phyloP scores from a whole-genome alignment of 2,329 filamentous ascomycete genomes.

The Trichoderma atroviride region DNA sequence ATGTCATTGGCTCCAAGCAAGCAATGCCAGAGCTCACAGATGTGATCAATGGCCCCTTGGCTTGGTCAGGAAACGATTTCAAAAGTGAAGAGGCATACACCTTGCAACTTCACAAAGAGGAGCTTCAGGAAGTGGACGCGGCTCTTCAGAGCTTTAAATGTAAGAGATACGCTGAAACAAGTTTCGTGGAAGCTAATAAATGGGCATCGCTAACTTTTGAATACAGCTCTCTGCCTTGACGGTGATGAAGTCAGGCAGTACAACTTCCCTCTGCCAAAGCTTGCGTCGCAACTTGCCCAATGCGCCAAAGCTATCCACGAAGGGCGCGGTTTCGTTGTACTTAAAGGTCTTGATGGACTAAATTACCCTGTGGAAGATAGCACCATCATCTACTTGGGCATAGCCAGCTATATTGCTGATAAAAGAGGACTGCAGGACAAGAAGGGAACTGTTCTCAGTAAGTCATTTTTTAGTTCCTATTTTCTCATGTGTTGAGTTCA shows the following conservation, averaged over 20 bases:
- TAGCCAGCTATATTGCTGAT: constrained; percentile 59
- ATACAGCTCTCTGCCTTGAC: constrained; percentile 38
- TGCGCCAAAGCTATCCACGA: constrained; percentile 44
- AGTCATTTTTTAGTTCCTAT: constrained; percentile 29
- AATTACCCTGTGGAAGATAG: constrained; percentile 57
- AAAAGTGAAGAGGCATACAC: constrained; percentile 28
- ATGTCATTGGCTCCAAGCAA: not conserved
- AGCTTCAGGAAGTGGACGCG: constrained; percentile 33
- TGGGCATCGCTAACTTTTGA: constrained; percentile 32
- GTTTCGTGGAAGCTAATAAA: constrained; percentile 30
- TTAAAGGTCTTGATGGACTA: constrained; percentile 55
- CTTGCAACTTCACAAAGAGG: constrained; percentile 30
- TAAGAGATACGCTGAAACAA: constrained; percentile 12
- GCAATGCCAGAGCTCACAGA: constrained; percentile 1
- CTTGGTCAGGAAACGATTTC: constrained; percentile 29
- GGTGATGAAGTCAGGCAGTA: constrained; percentile 42
- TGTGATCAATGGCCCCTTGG: constrained; percentile 26
- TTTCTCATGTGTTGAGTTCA: not conserved
- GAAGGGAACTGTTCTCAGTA: constrained; percentile 53
- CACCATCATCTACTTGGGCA: constrained; percentile 57
- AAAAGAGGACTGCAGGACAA: constrained; percentile 54
- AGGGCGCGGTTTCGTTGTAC: constrained; percentile 54
- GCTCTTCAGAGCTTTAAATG: constrained; percentile 35
- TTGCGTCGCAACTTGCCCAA: constrained; percentile 41
- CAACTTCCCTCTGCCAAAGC: constrained; percentile 46